Conservation (phyloP, 495 filamentous ascomycete genomes). For the Paragyromitra xinjiangensis region DNA sequence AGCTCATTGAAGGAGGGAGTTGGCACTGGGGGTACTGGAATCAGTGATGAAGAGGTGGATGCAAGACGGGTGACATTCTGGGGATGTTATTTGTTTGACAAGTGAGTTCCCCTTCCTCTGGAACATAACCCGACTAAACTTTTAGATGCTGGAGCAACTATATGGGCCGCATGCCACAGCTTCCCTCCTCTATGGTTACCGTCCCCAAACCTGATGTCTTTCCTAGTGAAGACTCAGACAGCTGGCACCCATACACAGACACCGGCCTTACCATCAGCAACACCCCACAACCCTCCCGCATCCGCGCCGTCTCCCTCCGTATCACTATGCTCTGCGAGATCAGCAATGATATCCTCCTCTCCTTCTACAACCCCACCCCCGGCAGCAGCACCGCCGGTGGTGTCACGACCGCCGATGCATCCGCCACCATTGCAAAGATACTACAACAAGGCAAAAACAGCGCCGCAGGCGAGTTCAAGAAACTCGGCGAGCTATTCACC, state of each 20-base stretch:
- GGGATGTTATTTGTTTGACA: conserved; percentile 98
- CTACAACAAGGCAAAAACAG: conserved; percentile 43
- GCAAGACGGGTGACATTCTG: conserved; percentile 92
- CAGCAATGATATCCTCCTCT: conserved; percentile 84
- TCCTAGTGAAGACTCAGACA: conserved; percentile 82
- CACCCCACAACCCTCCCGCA: conserved; percentile 78
- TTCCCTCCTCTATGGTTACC: conserved; percentile 77
- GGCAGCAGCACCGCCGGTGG: conserved; percentile 61
- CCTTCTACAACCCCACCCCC: conserved; percentile 85
- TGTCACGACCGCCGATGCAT: conserved; percentile 59
- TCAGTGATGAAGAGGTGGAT: conserved; percentile 86
- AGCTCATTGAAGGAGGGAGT: conserved; percentile 48
- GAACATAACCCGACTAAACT: background rate
- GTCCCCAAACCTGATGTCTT: conserved; percentile 92
- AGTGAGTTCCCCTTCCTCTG: conserved; percentile 63
- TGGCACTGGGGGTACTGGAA: conserved; percentile 63
- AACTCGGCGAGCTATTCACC: conserved; percentile 87
- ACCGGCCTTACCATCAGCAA: conserved; percentile 68
- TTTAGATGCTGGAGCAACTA: conserved; percentile 95
- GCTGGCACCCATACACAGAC: conserved; percentile 91
- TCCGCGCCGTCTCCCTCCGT: conserved; percentile 81
- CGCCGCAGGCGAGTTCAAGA: conserved; percentile 80
- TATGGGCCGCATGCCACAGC: conserved; percentile 88
- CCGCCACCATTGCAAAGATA: conserved; percentile 65
- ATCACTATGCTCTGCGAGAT: conserved; percentile 89